Conservation (phyloP, 2,329 filamentous ascomycete genomes). For the Aureobasidium sp. region DNA sequence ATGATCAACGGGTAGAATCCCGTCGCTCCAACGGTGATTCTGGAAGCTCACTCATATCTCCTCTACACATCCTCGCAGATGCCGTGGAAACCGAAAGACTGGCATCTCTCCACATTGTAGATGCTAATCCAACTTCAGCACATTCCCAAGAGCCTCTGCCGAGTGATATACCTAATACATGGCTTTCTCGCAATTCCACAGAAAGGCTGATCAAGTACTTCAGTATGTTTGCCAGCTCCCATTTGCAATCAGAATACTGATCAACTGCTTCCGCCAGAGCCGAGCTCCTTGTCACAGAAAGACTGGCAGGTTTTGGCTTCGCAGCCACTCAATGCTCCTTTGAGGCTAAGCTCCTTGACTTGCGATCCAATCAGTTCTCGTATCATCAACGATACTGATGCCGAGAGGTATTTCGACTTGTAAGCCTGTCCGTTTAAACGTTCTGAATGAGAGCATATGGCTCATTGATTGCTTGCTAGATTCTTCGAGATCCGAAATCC, state of each 20-base stretch:
- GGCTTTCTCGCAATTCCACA: neutral
- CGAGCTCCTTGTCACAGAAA: neutral
- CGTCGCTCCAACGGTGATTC: neutral
- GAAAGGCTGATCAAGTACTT: constrained; percentile 4
- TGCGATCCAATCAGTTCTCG: constrained; percentile 8
- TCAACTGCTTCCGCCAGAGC: neutral
- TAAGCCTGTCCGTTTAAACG: neutral
- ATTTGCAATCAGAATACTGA: neutral
- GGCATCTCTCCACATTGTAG: neutral
- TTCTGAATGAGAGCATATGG: too few relatives aligned
- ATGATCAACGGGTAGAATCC: neutral
- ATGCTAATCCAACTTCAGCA: neutral
- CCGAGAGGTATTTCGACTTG: constrained; percentile 8
- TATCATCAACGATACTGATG: neutral
- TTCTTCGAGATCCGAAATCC: constrained; percentile 6
- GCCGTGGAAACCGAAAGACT: constrained; percentile 12
- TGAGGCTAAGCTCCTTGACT: constrained; percentile 8
- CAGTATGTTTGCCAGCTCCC: neutral
- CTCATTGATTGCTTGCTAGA: neutral
- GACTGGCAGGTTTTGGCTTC: constrained; percentile 8
- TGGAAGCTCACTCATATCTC: neutral
- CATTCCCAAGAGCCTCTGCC: neutral
- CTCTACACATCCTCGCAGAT: constrained; percentile 7
- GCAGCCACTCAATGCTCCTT: neutral
- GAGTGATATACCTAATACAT: neutral